Evolutionary conservation across 2,329 filamentous ascomycete species (phyloP), one percentile per base, ranked within the genome.

Genomic region (Sclerotinia minor): DNA sequence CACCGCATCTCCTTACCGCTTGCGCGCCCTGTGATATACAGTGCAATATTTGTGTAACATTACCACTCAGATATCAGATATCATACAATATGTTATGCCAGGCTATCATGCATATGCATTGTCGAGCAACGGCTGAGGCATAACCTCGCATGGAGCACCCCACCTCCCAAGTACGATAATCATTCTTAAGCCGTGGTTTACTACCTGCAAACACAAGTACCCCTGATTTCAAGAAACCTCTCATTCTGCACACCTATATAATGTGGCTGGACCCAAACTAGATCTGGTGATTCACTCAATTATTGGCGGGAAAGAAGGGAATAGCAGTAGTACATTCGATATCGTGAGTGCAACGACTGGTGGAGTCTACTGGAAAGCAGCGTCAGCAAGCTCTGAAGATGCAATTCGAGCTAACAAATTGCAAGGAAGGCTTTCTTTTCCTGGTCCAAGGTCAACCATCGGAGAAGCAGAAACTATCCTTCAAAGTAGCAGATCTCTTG

Each of bases 331-430:
- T 5, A 44, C 38, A 21, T 64, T 64, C 24, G 61, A 64, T 5
- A 50, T 64, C 4, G 24, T 64, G n/a, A 64, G 49, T 24, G n/a
- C 61, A 19, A 64, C 19, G 24, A 54, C 61, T 13, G 49, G 49
- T 5, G 44, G 54, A 26, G 32, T 45, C 8, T 64, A 50, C 35
- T 64, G 61, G 61, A 64, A 21, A 44, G 50, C 49, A 45, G 61
- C 35, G 7, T 44, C 61, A 1, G n/a, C 61, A 29, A 64, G 49
- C 17, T 29, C 50, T 15, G 32, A 64, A 45, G 61, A 64, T 45
- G 49, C 49, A 44, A 64, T 29, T 29, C 47, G 49, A 21, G 49
- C 49, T 3, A 35, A 54, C n/a, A 54, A 54, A 32, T n/a, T 21
- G 32, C 61, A 45, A 19, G 54, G 35, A 54, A 26, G 26, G 49